phyloP scores from a whole-genome alignment of 345 rosid species.

The Pugionium dolabratum region DNA sequence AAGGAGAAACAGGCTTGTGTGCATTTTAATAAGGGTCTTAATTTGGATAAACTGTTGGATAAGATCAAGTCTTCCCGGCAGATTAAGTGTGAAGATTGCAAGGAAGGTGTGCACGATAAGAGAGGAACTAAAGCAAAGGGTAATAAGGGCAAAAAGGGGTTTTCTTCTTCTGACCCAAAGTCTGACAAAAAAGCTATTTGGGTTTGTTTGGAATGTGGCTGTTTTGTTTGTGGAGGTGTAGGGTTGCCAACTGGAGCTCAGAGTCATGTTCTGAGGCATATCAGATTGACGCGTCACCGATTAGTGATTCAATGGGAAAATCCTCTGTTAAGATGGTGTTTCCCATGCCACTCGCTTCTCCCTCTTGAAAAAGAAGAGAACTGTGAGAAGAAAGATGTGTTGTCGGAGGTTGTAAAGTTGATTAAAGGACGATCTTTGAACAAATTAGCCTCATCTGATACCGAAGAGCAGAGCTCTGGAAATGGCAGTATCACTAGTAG shows the following conservation, averaged over 20 bases:
- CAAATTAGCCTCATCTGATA: constrained; percentile 44
- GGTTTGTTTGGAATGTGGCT: constrained; percentile 95
- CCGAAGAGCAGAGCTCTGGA: constrained; percentile 64
- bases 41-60: constrained; percentile 55
- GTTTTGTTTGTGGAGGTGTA: constrained; percentile 82
- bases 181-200: constrained; percentile 68
- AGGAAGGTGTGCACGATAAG: constrained; percentile 57
- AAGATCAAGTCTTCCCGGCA: constrained; percentile 56
- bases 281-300: constrained; percentile 61
- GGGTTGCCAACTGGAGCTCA: constrained; percentile 81
- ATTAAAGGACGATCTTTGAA: constrained; percentile 55
- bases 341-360: constrained; percentile 61
- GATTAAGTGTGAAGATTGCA: constrained; percentile 76
- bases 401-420: constrained; percentile 57
- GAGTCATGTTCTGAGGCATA: constrained; percentile 74
- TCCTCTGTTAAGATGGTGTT: constrained; percentile 86
- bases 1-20: constrained; percentile 58
- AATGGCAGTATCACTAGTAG: constrained; percentile 57
- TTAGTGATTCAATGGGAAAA: constrained; percentile 82
- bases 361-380: constrained; percentile 73
- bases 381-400: constrained; percentile 55
- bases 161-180: constrained; percentile 50
- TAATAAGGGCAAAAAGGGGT: constrained; percentile 62
- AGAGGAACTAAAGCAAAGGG: constrained; percentile 69
- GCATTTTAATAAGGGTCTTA: constrained; percentile 66